Base-by-base conservation (phyloP, 164 flowering plant genomes). In the Chimonanthus salicifolius region DNA sequence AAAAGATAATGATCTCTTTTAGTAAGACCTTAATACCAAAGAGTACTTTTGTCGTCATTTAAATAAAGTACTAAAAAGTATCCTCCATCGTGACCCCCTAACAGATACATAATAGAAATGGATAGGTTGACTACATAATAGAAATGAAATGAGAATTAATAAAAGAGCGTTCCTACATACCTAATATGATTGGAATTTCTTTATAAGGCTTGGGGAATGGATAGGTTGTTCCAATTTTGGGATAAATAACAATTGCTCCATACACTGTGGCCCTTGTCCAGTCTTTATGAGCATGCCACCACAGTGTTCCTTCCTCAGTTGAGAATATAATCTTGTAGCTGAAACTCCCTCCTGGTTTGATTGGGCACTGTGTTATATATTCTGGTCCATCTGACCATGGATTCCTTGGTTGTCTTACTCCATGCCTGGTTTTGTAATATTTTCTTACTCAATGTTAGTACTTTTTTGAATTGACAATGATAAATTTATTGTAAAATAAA, bases 281-380 rank as follows among this genome's bases (percentile, higher is more conserved):
- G 7, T 74, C 86, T 44, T 83, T 86, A 49, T 87, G 89, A 4
- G 89, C 90, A 63, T 87, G 90, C 89, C 89, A 87, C 90, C 90
- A 87, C 0, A 88, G 3, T 0, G 89, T 86, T 0, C 90, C 90
- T 78, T 81, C 86, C 46, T 88, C 88, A 0, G 45, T n/a, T 1
- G 84, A 70, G 20, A 86, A 67, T 33, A 58, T 65, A 16, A 84
- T 46, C 67, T 76, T 74, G 71, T 86, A 80, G 2, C n/a, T 79
- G 71, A 81, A 88, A 0, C 66, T 79, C 2, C 18, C 10, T 49
- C 89, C 85, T 0, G 89, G 85, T 76, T 73, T 47, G 7, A 88
- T 83, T 0, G 88, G 88, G 60, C 88, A 86, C 50, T 86, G 89
- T 3, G 88, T 85, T 10, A 86, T 78, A 33, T 79, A 84, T 45